Conservation (phyloP, 108 stramenopile genomes). For the Skeletonema tropicum region DNA sequence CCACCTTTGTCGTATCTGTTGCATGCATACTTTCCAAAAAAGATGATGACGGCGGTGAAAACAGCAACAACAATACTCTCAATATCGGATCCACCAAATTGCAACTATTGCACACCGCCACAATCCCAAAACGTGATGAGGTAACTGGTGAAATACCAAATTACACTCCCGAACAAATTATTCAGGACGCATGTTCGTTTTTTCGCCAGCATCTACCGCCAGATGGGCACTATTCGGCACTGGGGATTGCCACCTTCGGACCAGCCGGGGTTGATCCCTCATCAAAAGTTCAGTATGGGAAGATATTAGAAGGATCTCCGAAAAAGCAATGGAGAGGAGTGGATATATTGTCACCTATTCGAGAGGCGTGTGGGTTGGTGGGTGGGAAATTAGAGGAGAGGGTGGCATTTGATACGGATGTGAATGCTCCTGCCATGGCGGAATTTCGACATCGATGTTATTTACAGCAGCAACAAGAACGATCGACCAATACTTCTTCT, state of each 20-base stretch:
- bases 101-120: slow-evolving; percentile 50
- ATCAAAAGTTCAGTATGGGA: slow-evolving; percentile 66
- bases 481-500: not conserved
- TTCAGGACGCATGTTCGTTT: slow-evolving; percentile 56
- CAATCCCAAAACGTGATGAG: slow-evolving; percentile 58
- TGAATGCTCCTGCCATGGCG: slow-evolving; percentile 96
- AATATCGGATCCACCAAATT: slow-evolving; percentile 34
- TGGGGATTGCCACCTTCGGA: slow-evolving; percentile 96
- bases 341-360: slow-evolving; percentile 72
- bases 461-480: slow-evolving; percentile 2
- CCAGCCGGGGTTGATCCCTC: slow-evolving; percentile 75
- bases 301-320: slow-evolving; percentile 87
- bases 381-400: slow-evolving; percentile 6
- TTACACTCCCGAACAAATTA: slow-evolving; percentile 50
- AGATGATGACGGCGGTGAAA: slow-evolving; percentile 32
- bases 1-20: slow-evolving; percentile 88
- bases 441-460: slow-evolving; percentile 66
- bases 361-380: slow-evolving; percentile 50
- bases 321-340: slow-evolving; percentile 87
- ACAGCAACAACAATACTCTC: slow-evolving; percentile 3
- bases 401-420: slow-evolving; percentile 93
- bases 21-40: slow-evolving; percentile 35
- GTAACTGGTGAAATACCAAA: slow-evolving; percentile 10
- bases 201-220: slow-evolving; percentile 43
- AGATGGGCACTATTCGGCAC: slow-evolving; percentile 56